Evolutionary conservation across 2,329 filamentous ascomycete species (phyloP), one percentile per base, ranked within the genome.

Genomic region (Curvularia sp.): DNA sequence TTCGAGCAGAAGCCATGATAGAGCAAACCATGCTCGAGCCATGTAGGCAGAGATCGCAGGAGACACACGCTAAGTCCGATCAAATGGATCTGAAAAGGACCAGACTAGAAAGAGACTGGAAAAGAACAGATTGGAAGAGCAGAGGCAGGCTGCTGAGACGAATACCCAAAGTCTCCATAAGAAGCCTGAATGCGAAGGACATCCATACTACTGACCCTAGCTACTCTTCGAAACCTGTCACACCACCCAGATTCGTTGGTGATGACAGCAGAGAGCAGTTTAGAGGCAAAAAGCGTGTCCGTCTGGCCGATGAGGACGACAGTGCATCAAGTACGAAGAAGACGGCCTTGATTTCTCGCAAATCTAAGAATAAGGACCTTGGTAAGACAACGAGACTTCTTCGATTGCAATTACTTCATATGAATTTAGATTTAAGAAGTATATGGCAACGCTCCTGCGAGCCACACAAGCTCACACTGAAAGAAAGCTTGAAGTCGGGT

Each of bases 251-350:
- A 21, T 15, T 28, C 15, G 3, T 15, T 28, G 9, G 15, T 21
- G 21, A 8, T 18, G 49, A 2, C 3, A 13, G n/a, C 30, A 21
- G 15, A 25, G 23, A 53, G 25, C 3, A 21, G 9, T 2, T 18
- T 42, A 42, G 48, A 30, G 8, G 27, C 10, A 52, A 48, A 10
- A 53, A 57, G 34, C 43, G 54, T 36, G 34, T 19, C 9, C 43
- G 42, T 34, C 18, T 23, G 3, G 28, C 15, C 5, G 23, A 57
- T 7, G 10, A 48, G 4, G 41, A 52, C 1, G 5, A 55, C 10
- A 38, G 21, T 7, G 3, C 9, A 9, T n/a, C 1, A 8, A 27
- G 1, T 12, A 49, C 36, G 46, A 38, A 10, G 13, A 25, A 18
- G 13, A 49, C 6, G 21, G 25, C 3, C 5, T n/a, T 2, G 25